phyloP scores from a whole-genome alignment of 2,329 filamentous ascomycete species.

The Cladosporium halotolerans region DNA sequence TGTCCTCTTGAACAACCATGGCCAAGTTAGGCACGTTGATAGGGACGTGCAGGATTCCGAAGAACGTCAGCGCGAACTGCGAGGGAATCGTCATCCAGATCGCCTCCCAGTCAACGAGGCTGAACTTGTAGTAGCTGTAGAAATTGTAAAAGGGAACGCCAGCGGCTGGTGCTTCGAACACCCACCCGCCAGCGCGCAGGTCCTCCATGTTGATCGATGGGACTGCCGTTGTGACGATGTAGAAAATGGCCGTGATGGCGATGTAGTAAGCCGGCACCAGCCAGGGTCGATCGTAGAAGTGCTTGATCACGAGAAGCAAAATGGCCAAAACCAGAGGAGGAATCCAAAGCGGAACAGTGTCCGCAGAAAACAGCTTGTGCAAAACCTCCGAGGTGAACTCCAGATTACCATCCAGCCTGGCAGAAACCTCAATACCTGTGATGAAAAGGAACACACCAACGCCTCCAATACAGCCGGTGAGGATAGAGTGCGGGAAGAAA shows the following conservation, averaged over 20 bases:
- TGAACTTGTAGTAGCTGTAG: slow-evolving; percentile 74
- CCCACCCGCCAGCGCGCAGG: slow-evolving; percentile 74
- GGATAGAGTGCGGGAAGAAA: slow-evolving; percentile 92
- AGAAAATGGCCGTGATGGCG: slow-evolving; percentile 68
- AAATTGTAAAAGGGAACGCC: slow-evolving; percentile 96
- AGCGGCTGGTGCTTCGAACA: slow-evolving; percentile 78
- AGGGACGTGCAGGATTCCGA: slow-evolving; percentile 91
- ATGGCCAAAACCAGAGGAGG: slow-evolving; percentile 72
- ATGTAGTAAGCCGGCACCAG: slow-evolving; percentile 85
- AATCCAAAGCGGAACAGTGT: slow-evolving; percentile 76
- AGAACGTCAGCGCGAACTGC: slow-evolving; percentile 96
- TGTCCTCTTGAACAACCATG: slow-evolving; percentile 84
- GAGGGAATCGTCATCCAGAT: slow-evolving; percentile 80
- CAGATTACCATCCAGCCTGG: slow-evolving; percentile 76
- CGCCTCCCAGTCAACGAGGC: slow-evolving; percentile 68
- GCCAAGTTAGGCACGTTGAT: slow-evolving; percentile 96
- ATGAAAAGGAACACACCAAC: slow-evolving; percentile 91
- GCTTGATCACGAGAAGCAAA: slow-evolving; percentile 68
- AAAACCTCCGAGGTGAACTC: slow-evolving; percentile 74
- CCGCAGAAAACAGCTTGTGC: slow-evolving; percentile 62
- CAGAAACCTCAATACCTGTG: slow-evolving; percentile 90
- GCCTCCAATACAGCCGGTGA: slow-evolving; percentile 95
- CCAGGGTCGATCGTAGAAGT: slow-evolving; percentile 72
- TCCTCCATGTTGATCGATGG: slow-evolving; percentile 60
- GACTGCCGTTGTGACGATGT: slow-evolving; percentile 65